Percentiles rank a stretch among this genome's conserved stretches.
phyloP scores from a whole-genome alignment of 768 basidiomycete species.

The Hericium alpestre region DNA sequence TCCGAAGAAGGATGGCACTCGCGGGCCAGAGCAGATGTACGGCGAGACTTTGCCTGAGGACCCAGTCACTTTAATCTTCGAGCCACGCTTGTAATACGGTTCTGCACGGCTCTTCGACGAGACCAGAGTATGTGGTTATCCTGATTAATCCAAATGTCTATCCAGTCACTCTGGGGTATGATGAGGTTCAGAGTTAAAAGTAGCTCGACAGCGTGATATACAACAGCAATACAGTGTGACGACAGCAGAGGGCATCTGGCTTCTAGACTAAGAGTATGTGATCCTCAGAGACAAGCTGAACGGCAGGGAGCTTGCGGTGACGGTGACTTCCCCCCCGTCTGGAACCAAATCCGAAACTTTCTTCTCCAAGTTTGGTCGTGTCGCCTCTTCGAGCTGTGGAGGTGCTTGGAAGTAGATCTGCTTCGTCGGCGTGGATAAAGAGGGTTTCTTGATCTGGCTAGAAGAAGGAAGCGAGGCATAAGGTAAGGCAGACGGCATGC shows the following conservation, averaged over 20 bases:
- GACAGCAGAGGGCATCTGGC: too few relatives aligned
- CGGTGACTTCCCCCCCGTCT: conserved; percentile 68
- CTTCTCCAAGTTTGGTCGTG: conserved; percentile 85
- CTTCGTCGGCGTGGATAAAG: conserved; percentile 63
- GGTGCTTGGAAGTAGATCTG: conserved; percentile 92
- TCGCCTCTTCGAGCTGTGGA: conserved; percentile 79
- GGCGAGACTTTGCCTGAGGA: not conserved
- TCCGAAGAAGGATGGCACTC: not conserved
- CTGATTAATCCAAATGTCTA: not conserved
- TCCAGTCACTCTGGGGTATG: not conserved
- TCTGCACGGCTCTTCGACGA: not conserved
- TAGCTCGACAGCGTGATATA: not conserved
- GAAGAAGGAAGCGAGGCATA: not conserved
- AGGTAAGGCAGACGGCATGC: not conserved
- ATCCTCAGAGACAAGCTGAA: conserved; percentile 71
- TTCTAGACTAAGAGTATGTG: conserved; percentile 33
- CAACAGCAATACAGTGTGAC: not conserved
- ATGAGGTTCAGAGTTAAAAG: not conserved
- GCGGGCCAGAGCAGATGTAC: too few relatives aligned
- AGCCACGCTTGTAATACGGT: not conserved
- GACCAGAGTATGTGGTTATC: not conserved
- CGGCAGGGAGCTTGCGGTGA: conserved; percentile 83
- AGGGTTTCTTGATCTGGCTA: conserved; percentile 97
- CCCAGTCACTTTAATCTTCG: not conserved
- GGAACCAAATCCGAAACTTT: conserved; percentile 72